These are phyloP conservation scores for Penicillium bialowiezense DNA, from an alignment of 495 filamentous ascomycete species.

Conservation along the genomic window DNA sequence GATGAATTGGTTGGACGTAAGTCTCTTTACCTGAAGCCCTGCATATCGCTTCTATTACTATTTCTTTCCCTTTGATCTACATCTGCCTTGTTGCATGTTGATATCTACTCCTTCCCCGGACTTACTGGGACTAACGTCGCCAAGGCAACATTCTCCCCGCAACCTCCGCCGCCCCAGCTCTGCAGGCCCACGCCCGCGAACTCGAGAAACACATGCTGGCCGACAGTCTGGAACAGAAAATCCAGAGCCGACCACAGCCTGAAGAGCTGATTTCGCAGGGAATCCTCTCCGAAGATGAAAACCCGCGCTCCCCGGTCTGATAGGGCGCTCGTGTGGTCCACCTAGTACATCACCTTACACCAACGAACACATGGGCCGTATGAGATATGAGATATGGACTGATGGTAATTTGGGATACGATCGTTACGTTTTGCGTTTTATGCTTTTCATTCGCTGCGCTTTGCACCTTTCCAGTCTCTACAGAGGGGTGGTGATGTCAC, in stretches of 20 bases:
- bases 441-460: not conserved
- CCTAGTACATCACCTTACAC: no score
- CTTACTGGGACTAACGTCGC: conserved; percentile 3
- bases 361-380: not conserved
- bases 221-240: conserved; percentile 78
- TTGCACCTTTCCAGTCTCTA: not conserved
- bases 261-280: conserved; percentile 75
- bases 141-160: conserved; percentile 77
- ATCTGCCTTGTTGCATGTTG: not conserved
- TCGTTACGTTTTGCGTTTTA: conserved; percentile 9
- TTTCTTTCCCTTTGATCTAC: not conserved
- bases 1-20: conserved; percentile 72
- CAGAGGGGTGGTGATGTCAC: conserved; percentile 25
- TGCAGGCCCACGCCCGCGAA: conserved; percentile 75
- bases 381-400: conserved; percentile 4
- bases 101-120: no score
- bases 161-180: conserved; percentile 63
- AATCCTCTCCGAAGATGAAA: conserved; percentile 64
- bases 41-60: not conserved
- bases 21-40: conserved; percentile 18
- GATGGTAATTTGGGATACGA: conserved; percentile 3
- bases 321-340: not conserved
- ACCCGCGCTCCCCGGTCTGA: conserved; percentile 30
- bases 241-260: conserved; percentile 69
- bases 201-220: conserved; percentile 82